Conservation (phyloP, 179 eudicot genomes). For the Beta lomatogona region DNA sequence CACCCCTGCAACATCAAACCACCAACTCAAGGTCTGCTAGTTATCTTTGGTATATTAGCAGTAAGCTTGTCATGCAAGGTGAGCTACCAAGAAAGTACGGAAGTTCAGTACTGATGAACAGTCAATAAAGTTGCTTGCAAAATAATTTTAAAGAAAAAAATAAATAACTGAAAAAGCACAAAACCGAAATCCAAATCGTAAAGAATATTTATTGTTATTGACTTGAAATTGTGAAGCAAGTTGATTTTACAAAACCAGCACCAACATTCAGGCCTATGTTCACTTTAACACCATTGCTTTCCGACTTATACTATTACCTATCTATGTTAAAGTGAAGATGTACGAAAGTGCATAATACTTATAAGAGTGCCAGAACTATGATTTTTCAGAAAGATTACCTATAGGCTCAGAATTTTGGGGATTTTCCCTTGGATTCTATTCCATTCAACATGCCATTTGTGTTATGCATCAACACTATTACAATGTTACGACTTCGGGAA, state of each 20-base stretch:
- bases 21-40: constrained; percentile 11
- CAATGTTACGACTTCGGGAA: background rate
- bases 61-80: background rate
- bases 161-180: background rate
- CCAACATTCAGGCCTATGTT: background rate
- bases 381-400: background rate
- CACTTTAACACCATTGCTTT: constrained; percentile 2
- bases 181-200: background rate
- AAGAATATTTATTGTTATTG: background rate
- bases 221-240: background rate
- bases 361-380: background rate
- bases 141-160: background rate
- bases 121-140: background rate
- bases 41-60: background rate
- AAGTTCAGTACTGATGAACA: background rate
- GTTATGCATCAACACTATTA: background rate
- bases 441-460: background rate
- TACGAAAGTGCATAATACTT: background rate
- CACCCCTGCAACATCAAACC: constrained; percentile 68
- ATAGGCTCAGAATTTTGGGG: background rate
- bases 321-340: background rate
- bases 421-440: background rate
- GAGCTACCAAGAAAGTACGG: background rate
- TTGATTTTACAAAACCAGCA: background rate
- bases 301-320: background rate